Base-by-base conservation (phyloP, 352 stramenopile species). In the Pythium pyrilobum region DNA sequence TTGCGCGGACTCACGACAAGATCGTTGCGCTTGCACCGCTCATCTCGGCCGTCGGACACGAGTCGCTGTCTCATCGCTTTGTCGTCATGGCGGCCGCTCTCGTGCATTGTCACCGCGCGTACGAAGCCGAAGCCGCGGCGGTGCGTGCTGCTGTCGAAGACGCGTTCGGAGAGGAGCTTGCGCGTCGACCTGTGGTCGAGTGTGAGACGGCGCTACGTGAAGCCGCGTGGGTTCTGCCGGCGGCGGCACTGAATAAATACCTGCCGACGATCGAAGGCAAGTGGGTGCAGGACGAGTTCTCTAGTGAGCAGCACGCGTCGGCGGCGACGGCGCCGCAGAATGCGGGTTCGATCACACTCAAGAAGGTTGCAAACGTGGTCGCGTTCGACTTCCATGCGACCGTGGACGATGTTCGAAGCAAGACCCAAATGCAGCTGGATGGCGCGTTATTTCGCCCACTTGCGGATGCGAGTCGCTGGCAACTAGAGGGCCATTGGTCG, bases 201-300 rank as follows among this genome's bases (percentile, higher is more conserved):
- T 64, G 55, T 25, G 62, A 69, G 48, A 24, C 24, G 7, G 56
- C 62, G 2, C 41, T 95, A 29, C 72, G 81, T 18, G 44, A 81
- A 1, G 60, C 65, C 12, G 75, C 84, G 5, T 95, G 84, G 84
- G 64, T 95, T 9, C 56, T 87, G 0, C 59, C 80, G 7, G 39
- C 56, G 6, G 56, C 64, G 0, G 55, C 64, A 40, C 32, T 81
- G 8, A 66, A 77, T 43, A 50, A 62, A 20, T 82, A 80, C 49
- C 39, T 95, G 11, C 63, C 76, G 10, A 81, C 67, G 7, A 56
- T 92, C 32, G 81, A 92, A 55, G 84, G 84, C 10, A 88, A 92
- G 50, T 95, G 84, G 84, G 39, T 87, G 3, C 54, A 74, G 16
- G 84, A 95, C 47, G 84, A 95, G 50, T 89, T 84, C 54, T 67